These are phyloP conservation scores for Verbascum thapsus DNA, from an alignment of 257 asterid species.

Conservation along the genomic window DNA sequence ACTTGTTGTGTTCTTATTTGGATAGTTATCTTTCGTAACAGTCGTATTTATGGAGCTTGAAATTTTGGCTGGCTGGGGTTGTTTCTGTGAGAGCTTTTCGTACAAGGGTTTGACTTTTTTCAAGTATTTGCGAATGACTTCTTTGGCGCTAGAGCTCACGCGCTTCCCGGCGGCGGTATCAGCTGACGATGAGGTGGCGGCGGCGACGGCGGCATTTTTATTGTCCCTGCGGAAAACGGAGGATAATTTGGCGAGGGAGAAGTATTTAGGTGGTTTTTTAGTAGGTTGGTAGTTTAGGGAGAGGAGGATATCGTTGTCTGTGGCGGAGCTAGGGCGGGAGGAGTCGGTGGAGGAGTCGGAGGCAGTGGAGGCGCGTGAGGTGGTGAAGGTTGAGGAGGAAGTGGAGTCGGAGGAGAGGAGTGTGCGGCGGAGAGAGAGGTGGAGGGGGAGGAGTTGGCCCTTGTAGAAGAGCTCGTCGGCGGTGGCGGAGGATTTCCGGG, in stretches of 20 bases:
- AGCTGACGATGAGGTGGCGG: too few species aligned
- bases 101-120: slow-evolving; percentile 77
- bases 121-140: slow-evolving; percentile 67
- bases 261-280: slow-evolving; percentile 49
- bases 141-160: too few species aligned
- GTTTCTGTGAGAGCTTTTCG: slow-evolving; percentile 77
- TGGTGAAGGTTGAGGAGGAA: slow-evolving; percentile 56
- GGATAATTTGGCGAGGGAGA: slow-evolving; percentile 71
- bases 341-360: too few species aligned
- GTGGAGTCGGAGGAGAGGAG: slow-evolving; percentile 72
- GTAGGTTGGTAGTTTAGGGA: slow-evolving; percentile 15
- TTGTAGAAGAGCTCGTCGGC: slow-evolving; percentile 97
- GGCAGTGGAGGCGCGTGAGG: slow-evolving; percentile 37
- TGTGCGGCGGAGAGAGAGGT: slow-evolving; percentile 74
- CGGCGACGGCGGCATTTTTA: too few species aligned
- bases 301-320: too few species aligned
- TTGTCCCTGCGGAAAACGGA: slow-evolving; percentile 76
- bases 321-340: slow-evolving; percentile 67
- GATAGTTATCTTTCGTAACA: too few species aligned
- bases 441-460: slow-evolving; percentile 89
- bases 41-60: too few species aligned
- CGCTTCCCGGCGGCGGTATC: too few species aligned
- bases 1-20: too few species aligned
- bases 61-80: too few species aligned
- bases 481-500: slow-evolving; percentile 64